phyloP scores from a whole-genome alignment of 2,329 filamentous ascomycete genomes.

The Oidium heveae region DNA sequence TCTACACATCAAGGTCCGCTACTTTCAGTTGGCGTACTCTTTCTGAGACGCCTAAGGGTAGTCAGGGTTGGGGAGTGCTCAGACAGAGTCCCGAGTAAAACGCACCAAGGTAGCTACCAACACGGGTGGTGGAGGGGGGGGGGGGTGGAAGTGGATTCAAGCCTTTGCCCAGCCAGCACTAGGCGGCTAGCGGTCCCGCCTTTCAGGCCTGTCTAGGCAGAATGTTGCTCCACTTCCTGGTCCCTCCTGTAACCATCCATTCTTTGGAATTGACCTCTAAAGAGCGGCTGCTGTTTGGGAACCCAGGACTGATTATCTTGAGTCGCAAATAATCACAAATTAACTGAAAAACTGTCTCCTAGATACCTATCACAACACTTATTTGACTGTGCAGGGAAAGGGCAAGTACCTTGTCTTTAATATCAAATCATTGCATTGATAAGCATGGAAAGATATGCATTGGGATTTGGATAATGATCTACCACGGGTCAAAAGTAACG shows the following conservation, averaged over 20 bases:
- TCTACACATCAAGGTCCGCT: background rate
- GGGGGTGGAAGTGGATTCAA: background rate
- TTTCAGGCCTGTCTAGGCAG: background rate
- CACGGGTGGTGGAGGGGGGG: background rate
- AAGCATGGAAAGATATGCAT: too few species aligned
- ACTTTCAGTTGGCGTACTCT: background rate
- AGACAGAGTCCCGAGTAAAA: background rate
- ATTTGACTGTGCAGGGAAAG: background rate
- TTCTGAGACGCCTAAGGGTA: background rate
- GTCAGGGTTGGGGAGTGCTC: background rate
- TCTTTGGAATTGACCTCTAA: background rate
- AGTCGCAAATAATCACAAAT: background rate
- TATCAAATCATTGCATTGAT: background rate
- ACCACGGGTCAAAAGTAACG: too few species aligned
- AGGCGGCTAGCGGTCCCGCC: background rate
- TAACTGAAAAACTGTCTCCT: background rate
- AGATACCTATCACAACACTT: background rate
- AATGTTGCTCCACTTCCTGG: background rate
- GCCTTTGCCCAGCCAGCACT: background rate
- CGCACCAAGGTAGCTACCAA: conserved; percentile 1
- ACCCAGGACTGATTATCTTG: background rate
- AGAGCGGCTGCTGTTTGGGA: background rate
- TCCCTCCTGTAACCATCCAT: background rate
- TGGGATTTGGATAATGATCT: too few species aligned
- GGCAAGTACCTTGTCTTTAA: background rate